Evolutionary conservation across 768 basidiomycete genomes (phyloP).

Genomic region (Russula sp.): DNA sequence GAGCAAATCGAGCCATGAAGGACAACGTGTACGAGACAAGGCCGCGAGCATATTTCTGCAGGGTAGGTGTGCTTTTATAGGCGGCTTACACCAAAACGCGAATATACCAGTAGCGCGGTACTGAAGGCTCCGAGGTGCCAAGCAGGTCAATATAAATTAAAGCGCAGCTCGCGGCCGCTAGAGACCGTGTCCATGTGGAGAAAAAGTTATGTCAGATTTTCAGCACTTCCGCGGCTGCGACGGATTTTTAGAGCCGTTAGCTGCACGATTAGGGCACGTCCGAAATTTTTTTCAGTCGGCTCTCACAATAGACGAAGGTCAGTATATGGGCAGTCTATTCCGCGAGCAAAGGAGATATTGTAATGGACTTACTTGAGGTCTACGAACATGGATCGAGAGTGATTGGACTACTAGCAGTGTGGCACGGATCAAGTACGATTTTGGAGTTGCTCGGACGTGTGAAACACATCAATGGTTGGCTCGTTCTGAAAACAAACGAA

Average conservation of each 20-base stretch:
- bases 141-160: not conserved
- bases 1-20: slow-evolving; percentile 20
- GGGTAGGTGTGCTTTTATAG: not conserved
- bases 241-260: no score
- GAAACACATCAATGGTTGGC: not conserved
- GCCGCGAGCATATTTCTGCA: no score
- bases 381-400: no score
- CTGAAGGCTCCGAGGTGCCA: not conserved
- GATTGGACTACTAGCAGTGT: no score
- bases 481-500: not conserved
- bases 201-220: not conserved
- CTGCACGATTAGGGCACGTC: not conserved
- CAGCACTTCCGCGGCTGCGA: not conserved
- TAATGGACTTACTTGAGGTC: no score
- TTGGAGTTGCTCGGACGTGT: not conserved
- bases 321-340: no score
- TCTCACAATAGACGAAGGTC: no score
- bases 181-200: not conserved
- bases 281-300: not conserved
- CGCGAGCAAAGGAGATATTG: no score
- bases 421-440: not conserved
- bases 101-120: not conserved
- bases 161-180: not conserved
- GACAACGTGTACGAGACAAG: not conserved
- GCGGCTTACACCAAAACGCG: not conserved